Evolutionary conservation across 192 early-diverging fungal species (phyloP).

Genomic region (Lobosporangium transversale): DNA sequence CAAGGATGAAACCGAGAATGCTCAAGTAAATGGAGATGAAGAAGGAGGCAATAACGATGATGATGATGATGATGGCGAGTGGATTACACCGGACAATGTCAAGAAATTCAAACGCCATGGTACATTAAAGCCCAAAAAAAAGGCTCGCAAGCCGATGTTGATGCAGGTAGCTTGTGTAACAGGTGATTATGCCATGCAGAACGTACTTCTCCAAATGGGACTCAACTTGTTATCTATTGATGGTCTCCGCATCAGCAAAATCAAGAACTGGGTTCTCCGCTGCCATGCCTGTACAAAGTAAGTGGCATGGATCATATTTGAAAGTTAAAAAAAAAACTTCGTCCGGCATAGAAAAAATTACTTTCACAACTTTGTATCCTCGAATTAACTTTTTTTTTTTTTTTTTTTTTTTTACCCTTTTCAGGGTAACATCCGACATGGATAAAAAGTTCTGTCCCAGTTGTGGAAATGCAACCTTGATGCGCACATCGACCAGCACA

Average conservation of each 20-base stretch:
- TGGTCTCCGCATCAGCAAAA: constrained; percentile 76
- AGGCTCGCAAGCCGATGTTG: constrained; percentile 28
- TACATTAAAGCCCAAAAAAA: constrained; percentile 57
- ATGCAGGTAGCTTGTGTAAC: constrained; percentile 91
- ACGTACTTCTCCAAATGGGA: constrained; percentile 94
- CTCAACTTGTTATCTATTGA: constrained; percentile 86
- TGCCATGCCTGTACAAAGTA: constrained; percentile 95
- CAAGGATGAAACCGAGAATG: background rate
- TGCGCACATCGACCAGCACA: constrained; percentile 82
- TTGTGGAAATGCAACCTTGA: constrained; percentile 91
- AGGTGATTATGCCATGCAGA: constrained; percentile 96
- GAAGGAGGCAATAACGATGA: constrained; percentile 45
- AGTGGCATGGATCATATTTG: too few species aligned
- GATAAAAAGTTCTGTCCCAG: constrained; percentile 90
- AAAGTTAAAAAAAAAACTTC: too few species aligned
- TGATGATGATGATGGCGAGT: constrained; percentile 78
- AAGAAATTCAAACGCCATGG: constrained; percentile 71
- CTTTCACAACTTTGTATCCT: background rate
- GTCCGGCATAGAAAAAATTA: too few species aligned
- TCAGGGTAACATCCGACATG: constrained; percentile 84
- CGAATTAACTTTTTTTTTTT: background rate
- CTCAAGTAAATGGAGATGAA: background rate
- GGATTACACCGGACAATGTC: constrained; percentile 95
- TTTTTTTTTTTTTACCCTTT: background rate
- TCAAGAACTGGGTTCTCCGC: constrained; percentile 91